Evolutionary conservation across 179 eudicot species (phyloP).

Genomic region (Camellia oleifera): DNA sequence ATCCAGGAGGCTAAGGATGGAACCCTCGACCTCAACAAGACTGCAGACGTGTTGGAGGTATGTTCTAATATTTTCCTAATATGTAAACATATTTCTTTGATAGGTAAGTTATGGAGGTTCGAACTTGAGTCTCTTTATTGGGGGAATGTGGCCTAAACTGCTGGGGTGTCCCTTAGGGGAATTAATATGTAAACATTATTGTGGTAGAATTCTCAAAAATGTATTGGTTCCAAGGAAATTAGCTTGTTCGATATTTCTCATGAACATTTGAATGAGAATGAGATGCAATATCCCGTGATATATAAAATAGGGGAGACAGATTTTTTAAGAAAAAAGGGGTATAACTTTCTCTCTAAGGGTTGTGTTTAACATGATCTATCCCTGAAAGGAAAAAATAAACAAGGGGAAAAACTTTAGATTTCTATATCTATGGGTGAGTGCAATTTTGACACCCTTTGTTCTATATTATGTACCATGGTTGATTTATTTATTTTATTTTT

Average conservation of each 20-base stretch:
- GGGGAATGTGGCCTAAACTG: too few species aligned
- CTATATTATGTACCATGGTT: background rate
- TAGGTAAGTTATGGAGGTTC: too few species aligned
- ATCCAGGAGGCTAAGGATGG: conserved; percentile 47
- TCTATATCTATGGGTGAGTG: background rate
- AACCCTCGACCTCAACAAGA: conserved; percentile 48
- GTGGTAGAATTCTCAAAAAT: background rate
- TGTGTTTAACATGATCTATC: conserved; percentile 1
- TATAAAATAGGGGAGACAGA: background rate
- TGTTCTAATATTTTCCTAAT: conserved; percentile 8
- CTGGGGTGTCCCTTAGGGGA: too few species aligned
- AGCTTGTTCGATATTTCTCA: background rate
- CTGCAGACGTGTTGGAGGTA: conserved; percentile 48
- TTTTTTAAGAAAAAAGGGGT: background rate
- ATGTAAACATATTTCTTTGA: background rate
- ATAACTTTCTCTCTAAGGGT: background rate
- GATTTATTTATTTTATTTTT: background rate
- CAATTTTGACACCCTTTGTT: background rate
- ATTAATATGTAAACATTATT: background rate
- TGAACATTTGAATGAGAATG: background rate
- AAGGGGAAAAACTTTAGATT: background rate
- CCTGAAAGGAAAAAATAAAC: background rate
- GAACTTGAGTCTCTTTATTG: too few species aligned
- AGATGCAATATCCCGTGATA: background rate
- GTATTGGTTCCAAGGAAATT: background rate